Evolutionary conservation across 768 basidiomycete species (phyloP).

Genomic region (Tricholoma bakamatsutake): DNA sequence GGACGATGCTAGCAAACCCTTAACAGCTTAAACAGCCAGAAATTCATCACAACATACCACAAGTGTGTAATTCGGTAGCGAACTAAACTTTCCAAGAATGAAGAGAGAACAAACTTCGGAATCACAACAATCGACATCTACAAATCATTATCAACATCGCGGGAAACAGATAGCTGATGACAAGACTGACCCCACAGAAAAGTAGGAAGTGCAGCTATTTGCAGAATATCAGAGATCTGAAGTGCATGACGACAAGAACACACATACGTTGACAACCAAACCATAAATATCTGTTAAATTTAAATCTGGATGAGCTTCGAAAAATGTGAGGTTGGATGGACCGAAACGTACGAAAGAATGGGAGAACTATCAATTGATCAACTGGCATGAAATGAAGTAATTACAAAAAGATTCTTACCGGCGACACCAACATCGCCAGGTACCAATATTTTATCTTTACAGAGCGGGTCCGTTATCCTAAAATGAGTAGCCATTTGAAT

Average conservation of each 20-base stretch:
- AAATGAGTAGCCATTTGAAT: slow-evolving; percentile 53
- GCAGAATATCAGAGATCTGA: slow-evolving; percentile 3
- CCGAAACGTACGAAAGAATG: slow-evolving; percentile 47
- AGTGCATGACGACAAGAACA: neutral
- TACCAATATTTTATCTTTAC: slow-evolving; percentile 33
- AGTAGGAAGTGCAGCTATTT: slow-evolving; percentile 43
- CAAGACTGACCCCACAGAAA: slow-evolving; percentile 43
- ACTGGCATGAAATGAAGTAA: neutral
- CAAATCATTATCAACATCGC: neutral
- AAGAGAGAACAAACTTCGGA: slow-evolving; percentile 55
- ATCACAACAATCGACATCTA: slow-evolving; percentile 55
- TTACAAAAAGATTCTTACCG: slow-evolving; percentile 33
- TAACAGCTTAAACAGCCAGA: neutral
- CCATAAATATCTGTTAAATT: slow-evolving; percentile 49
- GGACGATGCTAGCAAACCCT: slow-evolving; percentile 42
- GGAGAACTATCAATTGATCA: slow-evolving; percentile 35
- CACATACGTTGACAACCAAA: slow-evolving; percentile 46
- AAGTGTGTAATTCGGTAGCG: slow-evolving; percentile 51
- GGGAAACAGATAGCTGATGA: neutral
- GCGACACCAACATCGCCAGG: slow-evolving; percentile 55
- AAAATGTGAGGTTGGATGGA: neutral
- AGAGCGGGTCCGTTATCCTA: slow-evolving; percentile 33
- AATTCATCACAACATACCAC: slow-evolving; percentile 31
- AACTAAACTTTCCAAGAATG: slow-evolving; percentile 49
- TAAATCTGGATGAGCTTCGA: neutral